Conservation (phyloP, 257 asterid species). For the Orobanche coerulescens region DNA sequence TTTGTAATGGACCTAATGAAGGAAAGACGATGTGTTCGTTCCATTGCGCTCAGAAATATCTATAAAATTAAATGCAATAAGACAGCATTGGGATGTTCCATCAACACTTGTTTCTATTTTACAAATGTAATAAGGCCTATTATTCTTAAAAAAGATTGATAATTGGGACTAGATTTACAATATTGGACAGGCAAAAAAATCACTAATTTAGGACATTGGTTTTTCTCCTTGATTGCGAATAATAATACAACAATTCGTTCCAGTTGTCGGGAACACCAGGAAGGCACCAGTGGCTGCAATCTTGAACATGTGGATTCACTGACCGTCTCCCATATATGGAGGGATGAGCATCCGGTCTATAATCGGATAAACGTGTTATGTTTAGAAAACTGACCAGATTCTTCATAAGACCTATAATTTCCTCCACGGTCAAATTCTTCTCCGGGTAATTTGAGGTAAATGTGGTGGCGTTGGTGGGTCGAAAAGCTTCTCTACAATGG, state of each 20-base stretch:
- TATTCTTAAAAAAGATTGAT: no score
- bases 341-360: conserved; percentile 86
- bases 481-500: conserved; percentile 72
- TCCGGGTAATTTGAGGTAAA: conserved; percentile 32
- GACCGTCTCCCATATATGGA: conserved; percentile 60
- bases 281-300: conserved; percentile 99
- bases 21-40: not conserved
- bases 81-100: no score
- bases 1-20: not conserved
- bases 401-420: conserved; percentile 59
- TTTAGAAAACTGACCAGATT: conserved; percentile 53
- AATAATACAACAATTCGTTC: conserved; percentile 64
- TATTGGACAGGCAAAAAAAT: not conserved
- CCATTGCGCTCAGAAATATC: not conserved
- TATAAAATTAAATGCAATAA: not conserved
- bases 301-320: conserved; percentile 43
- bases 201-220: conserved; percentile 14
- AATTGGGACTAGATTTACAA: not conserved
- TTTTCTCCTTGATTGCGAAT: conserved; percentile 29
- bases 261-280: conserved; percentile 95
- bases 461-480: conserved; percentile 44
- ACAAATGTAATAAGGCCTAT: no score
- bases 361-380: conserved; percentile 62
- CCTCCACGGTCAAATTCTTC: conserved; percentile 50
- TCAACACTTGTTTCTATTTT: no score